Percentiles rank a stretch among this genome's conserved stretches.
These are phyloP conservation scores for Sindora glabra DNA, from an alignment of 306 rosid genomes.

Conservation along the genomic window DNA sequence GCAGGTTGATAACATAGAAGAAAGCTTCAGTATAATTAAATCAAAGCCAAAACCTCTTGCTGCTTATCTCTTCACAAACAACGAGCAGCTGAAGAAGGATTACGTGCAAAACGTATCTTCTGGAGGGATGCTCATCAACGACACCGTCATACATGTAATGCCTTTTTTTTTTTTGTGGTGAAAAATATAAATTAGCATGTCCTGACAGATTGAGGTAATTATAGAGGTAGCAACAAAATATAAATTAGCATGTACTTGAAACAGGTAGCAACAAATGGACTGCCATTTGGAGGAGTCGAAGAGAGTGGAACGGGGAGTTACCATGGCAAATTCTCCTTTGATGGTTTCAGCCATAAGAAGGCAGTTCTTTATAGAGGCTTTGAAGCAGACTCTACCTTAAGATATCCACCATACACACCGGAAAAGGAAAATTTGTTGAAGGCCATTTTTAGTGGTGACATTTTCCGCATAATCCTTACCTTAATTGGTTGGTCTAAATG, in stretches of 20 bases:
- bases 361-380: slow-evolving; percentile 67
- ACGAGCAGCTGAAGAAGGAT: slow-evolving; percentile 60
- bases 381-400: slow-evolving; percentile 42
- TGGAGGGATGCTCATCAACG: slow-evolving; percentile 86
- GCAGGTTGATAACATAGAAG: slow-evolving; percentile 64
- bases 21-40: slow-evolving; percentile 51
- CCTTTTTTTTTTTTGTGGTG: neutral
- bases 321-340: slow-evolving; percentile 79
- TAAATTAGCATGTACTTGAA: too few species aligned
- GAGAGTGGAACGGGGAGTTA: slow-evolving; percentile 89
- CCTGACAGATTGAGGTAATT: too few species aligned
- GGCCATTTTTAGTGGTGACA: slow-evolving; percentile 44
- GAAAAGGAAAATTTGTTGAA: slow-evolving; percentile 47
- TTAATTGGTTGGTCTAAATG: slow-evolving; percentile 51
- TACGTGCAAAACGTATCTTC: slow-evolving; percentile 66
- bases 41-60: slow-evolving; percentile 77
- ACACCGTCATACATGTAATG: slow-evolving; percentile 57
- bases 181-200: neutral
- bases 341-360: slow-evolving; percentile 72
- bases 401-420: slow-evolving; percentile 74
- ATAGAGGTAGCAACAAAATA: neutral
- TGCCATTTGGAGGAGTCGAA: slow-evolving; percentile 88
- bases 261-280: slow-evolving; percentile 52
- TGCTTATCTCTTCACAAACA: slow-evolving; percentile 66
- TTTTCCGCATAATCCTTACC: slow-evolving; percentile 28